Percentiles rank a stretch among this genome's conserved stretches.
Evolutionary conservation across 148 eudicot genomes (phyloP).

Genomic region (Silene latifolia): DNA sequence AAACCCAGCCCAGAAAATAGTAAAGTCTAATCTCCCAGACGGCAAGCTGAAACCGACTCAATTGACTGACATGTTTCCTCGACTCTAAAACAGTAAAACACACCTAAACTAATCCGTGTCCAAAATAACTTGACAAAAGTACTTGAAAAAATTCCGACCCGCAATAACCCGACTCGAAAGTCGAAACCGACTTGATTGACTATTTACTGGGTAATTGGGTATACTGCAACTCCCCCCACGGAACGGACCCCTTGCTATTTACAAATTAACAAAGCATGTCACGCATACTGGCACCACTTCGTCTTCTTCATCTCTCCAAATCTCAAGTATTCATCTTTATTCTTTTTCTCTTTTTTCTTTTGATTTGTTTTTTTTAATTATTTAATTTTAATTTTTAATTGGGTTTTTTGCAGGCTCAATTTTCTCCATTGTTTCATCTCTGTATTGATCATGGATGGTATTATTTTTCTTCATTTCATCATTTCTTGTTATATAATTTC

Average conservation of each 20-base stretch:
- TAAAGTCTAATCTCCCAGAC: too few relatives aligned
- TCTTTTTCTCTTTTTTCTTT: neutral
- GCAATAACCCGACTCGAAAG: neutral
- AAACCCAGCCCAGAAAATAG: too few relatives aligned
- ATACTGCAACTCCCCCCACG: too few relatives aligned
- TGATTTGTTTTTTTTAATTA: neutral
- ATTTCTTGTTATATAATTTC: neutral
- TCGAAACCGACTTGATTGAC: neutral
- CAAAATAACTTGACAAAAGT: too few relatives aligned
- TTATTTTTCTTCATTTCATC: neutral
- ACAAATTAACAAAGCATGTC: constrained; percentile 11
- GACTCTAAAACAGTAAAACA: too few relatives aligned
- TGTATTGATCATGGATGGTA: constrained; percentile 38
- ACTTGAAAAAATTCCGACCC: too few relatives aligned
- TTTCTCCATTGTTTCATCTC: constrained; percentile 12
- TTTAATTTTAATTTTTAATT: neutral
- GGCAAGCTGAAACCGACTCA: too few relatives aligned
- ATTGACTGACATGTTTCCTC: too few relatives aligned
- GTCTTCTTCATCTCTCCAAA: constrained; percentile 15
- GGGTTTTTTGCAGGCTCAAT: constrained; percentile 23
- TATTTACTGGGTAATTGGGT: too few relatives aligned
- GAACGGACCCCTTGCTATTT: neutral
- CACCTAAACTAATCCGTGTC: too few relatives aligned
- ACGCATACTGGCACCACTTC: constrained; percentile 13
- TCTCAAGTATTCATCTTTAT: constrained; percentile 13